Conservation (phyloP, 1,284 basidiomycete genomes). For the Inonotus obliquus region DNA sequence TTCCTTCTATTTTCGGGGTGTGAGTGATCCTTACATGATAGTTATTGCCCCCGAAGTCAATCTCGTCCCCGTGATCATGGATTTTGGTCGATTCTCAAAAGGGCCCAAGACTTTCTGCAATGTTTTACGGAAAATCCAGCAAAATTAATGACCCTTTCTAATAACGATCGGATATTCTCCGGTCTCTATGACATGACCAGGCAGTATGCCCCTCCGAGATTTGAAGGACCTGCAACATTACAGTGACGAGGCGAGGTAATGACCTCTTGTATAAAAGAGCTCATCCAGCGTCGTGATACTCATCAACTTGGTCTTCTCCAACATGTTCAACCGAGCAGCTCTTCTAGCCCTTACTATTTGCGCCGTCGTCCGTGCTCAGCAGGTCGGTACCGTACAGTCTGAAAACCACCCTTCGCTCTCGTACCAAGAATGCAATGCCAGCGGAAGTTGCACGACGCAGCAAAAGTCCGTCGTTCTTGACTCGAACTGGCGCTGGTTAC, state of each 20-base stretch:
- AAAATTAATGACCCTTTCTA: background rate
- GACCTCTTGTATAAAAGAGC: background rate
- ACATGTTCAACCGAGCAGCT: slow-evolving; percentile 30
- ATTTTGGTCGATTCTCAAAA: background rate
- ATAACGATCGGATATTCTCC: background rate
- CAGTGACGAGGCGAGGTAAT: background rate
- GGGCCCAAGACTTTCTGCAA: background rate
- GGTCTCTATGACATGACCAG: background rate
- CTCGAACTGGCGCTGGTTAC: slow-evolving; percentile 51
- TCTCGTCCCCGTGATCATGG: background rate
- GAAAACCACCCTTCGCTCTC: slow-evolving; percentile 40
- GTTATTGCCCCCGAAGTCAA: background rate
- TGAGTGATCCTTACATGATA: background rate
- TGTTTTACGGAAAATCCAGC: background rate
- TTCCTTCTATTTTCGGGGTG: background rate
- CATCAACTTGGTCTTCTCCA: background rate
- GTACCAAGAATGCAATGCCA: slow-evolving; percentile 35
- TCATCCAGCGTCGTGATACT: background rate
- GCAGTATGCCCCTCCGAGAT: background rate
- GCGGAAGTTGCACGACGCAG: slow-evolving; percentile 35
- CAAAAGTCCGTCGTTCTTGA: slow-evolving; percentile 39
- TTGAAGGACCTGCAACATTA: background rate
- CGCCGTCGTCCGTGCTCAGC: slow-evolving; percentile 33
- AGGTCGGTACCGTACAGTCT: slow-evolving; percentile 35
- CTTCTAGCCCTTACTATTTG: slow-evolving; percentile 30